Evolutionary conservation across 257 asterid species (phyloP).

Genomic region (Gentiana straminea): DNA sequence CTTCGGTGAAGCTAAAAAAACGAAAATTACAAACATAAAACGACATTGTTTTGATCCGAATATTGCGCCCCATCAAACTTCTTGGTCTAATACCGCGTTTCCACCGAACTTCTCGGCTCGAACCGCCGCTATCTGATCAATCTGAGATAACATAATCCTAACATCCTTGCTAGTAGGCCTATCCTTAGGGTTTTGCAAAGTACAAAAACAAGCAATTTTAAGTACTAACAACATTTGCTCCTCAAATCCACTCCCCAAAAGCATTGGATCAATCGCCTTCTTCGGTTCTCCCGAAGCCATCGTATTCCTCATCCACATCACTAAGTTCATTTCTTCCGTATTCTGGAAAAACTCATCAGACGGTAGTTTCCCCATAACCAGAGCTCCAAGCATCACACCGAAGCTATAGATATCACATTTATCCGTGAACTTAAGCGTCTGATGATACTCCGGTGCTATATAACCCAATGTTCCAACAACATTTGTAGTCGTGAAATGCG

Average conservation of each 20-base stretch:
- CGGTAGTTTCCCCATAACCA: slow-evolving; percentile 72
- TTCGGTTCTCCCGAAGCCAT: slow-evolving; percentile 67
- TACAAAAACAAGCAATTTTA: slow-evolving; percentile 82
- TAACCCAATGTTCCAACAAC: slow-evolving; percentile 80
- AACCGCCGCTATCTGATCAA: slow-evolving; percentile 20
- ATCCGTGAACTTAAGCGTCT: slow-evolving; percentile 66
- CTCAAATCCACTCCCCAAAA: slow-evolving; percentile 58
- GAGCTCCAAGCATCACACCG: slow-evolving; percentile 53
- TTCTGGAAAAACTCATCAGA: slow-evolving; percentile 61
- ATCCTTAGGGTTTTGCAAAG: slow-evolving; percentile 66
- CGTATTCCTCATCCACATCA: slow-evolving; percentile 83
- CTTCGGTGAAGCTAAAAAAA: too few species aligned
- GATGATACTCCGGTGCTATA: slow-evolving; percentile 80
- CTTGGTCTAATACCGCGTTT: too few species aligned
- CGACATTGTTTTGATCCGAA: too few species aligned
- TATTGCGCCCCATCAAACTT: too few species aligned
- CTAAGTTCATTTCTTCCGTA: slow-evolving; percentile 58
- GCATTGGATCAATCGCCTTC: slow-evolving; percentile 48
- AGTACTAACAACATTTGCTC: slow-evolving; percentile 84
- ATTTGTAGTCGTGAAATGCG: slow-evolving; percentile 55
- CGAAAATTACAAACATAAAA: too few species aligned
- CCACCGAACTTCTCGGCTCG: too few species aligned
- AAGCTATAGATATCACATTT: slow-evolving; percentile 83
- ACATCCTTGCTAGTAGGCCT: slow-evolving; percentile 78
- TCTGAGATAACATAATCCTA: slow-evolving; percentile 65